Base-by-base conservation (phyloP, 306 rosid species). In the Morella rubra region DNA sequence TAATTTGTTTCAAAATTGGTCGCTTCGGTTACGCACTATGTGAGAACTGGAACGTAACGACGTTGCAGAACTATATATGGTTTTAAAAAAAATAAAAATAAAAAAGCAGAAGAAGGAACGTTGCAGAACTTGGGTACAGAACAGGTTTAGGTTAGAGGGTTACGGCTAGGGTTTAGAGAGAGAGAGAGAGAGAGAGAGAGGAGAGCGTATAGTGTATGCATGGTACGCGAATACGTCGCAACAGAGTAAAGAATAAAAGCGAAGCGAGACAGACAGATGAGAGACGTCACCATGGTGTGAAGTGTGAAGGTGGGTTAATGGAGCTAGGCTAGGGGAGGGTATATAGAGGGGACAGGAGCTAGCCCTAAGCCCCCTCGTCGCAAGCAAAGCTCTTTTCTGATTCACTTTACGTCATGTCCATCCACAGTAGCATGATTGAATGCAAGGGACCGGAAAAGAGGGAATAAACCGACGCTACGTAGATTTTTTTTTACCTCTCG, bases 321-420 rank as follows among this genome's bases (percentile, higher is more conserved):
- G 44, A 60, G 62, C 9, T 5, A 71, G 58, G 32, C 32, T 27
- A 27, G 32, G 74, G 49, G 53, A 45, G 77, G 52, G 67, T 71
- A 18, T 45, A 73, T 69, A 59, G 76, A 19, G 11, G 76, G 69
- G 84, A 75, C 85, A 79, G 76, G 19, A 77, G 73, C n/a, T n/a
- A n/a, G n/a, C 78, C 79, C 83, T 76, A 77, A 42, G 27, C 70
- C 73, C 62, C 71, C 37, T 32, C 4, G 53, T 70, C 20, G 24
- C 64, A 69, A 73, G 65, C 71, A n/a, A 85, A 12, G 47, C 60
- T 80, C 69, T 55, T 79, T 22, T 44, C 69, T 86, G 62, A 59
- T 44, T 72, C 58, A 72, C 96, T 90, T 88, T 87, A 87, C 82
- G 93, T 90, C 96, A 70, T 82, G 20, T 90, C 90, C 50, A 55